These are phyloP conservation scores for Chytridiales sp. DNA, from an alignment of 371 early-diverging fungal species.

Conservation along the genomic window DNA sequence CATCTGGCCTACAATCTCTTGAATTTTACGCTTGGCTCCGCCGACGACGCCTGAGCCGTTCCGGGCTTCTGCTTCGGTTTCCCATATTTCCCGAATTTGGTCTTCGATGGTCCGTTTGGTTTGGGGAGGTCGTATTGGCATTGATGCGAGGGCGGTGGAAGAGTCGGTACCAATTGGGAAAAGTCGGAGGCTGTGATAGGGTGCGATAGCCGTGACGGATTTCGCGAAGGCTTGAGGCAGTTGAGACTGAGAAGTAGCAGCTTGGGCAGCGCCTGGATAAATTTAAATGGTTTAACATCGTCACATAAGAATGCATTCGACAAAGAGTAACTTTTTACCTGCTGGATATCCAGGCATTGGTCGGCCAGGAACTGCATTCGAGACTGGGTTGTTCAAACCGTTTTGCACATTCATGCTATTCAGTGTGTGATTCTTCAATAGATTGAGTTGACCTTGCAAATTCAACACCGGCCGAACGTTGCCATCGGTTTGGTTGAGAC, in stretches of 20 bases:
- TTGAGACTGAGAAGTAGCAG: no score
- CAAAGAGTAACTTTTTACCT: no score
- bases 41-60: constrained; percentile 6
- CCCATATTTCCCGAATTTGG: constrained; percentile 13
- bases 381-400: no score
- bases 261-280: no score
- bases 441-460: not conserved
- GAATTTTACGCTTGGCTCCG: constrained; percentile 74
- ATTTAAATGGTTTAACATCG: no score
- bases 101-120: constrained; percentile 16
- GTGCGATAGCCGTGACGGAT: not conserved
- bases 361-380: no score
- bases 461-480: not conserved
- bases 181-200: constrained; percentile 6
- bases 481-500: no score
- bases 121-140: constrained; percentile 2
- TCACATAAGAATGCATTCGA: no score
- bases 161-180: not conserved
- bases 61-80: constrained; percentile 17
- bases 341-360: no score
- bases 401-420: not conserved
- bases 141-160: constrained; percentile 3
- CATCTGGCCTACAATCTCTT: constrained; percentile 83
- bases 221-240: not conserved
- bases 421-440: not conserved